Evolutionary conservation across 2,329 filamentous ascomycete species (phyloP).

Genomic region (Xylaria multiplex): DNA sequence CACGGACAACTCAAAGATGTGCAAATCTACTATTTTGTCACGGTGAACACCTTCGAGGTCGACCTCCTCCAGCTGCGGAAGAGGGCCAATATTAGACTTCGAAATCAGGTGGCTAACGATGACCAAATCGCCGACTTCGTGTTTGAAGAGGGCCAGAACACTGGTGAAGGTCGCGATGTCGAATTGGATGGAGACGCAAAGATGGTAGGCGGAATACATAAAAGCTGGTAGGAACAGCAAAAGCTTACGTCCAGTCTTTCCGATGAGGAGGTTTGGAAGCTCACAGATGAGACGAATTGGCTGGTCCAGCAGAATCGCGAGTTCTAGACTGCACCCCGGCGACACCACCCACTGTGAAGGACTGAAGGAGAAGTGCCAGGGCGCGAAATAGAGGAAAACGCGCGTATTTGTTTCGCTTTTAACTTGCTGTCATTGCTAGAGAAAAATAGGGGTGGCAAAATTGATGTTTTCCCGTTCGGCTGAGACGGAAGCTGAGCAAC

Average conservation of each 20-base stretch:
- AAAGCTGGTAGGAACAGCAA: conserved; percentile 16
- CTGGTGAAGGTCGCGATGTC: too few relatives aligned
- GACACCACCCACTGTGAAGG: neutral
- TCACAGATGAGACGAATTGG: conserved; percentile 45
- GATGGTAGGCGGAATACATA: neutral
- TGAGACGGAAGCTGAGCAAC: neutral
- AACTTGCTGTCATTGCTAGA: neutral
- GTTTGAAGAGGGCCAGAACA: neutral
- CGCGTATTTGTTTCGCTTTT: neutral
- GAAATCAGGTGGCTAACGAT: neutral
- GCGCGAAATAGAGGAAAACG: neutral
- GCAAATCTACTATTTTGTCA: conserved; percentile 54
- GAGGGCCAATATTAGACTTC: conserved; percentile 13
- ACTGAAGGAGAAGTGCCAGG: neutral
- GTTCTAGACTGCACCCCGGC: conserved; percentile 13
- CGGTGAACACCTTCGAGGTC: conserved; percentile 54
- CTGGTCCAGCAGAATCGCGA: conserved; percentile 38
- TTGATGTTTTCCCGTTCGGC: neutral
- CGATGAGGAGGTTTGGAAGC: conserved; percentile 43
- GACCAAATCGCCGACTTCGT: conserved; percentile 4
- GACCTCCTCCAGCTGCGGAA: conserved; percentile 49
- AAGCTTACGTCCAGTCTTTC: conserved; percentile 38
- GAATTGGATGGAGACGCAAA: conserved; percentile 9
- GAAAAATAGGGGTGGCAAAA: neutral
- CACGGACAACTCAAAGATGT: conserved; percentile 54